Evolutionary conservation across 129 eudicot genomes (phyloP).

Genomic region (Escallonia herrerae): DNA sequence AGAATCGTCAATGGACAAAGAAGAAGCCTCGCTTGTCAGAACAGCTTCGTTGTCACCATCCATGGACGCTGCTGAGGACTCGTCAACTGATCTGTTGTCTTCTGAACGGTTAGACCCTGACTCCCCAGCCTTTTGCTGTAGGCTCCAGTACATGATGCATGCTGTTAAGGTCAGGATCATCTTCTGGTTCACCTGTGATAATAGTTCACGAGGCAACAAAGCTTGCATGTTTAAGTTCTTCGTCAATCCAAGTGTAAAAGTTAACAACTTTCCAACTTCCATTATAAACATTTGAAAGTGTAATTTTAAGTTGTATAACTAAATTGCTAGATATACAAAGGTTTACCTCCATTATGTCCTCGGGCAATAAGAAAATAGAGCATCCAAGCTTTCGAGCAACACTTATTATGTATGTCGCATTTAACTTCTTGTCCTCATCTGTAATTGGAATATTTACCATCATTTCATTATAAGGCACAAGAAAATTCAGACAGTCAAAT

Average conservation of each 20-base stretch:
- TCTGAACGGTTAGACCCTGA: slow-evolving; percentile 10
- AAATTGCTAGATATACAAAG: no score
- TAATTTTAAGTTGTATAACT: no score
- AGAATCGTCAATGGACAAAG: slow-evolving; percentile 12
- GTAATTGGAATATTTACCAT: slow-evolving; percentile 15
- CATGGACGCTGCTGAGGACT: slow-evolving; percentile 9
- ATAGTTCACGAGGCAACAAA: neutral
- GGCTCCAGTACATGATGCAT: slow-evolving; percentile 96
- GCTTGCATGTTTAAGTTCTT: neutral
- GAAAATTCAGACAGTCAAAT: no score
- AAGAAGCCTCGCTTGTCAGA: slow-evolving; percentile 9
- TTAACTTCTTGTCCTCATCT: slow-evolving; percentile 84
- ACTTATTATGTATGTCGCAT: slow-evolving; percentile 84
- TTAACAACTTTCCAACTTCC: no score
- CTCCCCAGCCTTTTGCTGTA: slow-evolving; percentile 42
- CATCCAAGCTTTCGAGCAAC: slow-evolving; percentile 97
- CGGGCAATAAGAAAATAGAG: slow-evolving; percentile 84
- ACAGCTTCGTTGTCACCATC: slow-evolving; percentile 17
- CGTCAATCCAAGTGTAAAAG: neutral
- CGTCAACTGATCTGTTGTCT: slow-evolving; percentile 26
- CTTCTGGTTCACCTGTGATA: slow-evolving; percentile 76
- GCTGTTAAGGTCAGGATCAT: slow-evolving; percentile 82
- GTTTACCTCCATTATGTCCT: slow-evolving; percentile 82
- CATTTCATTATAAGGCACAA: neutral
- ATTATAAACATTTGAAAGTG: no score